Conservation (phyloP, 78 protist species). For the Cavenderia fasciculata region DNA sequence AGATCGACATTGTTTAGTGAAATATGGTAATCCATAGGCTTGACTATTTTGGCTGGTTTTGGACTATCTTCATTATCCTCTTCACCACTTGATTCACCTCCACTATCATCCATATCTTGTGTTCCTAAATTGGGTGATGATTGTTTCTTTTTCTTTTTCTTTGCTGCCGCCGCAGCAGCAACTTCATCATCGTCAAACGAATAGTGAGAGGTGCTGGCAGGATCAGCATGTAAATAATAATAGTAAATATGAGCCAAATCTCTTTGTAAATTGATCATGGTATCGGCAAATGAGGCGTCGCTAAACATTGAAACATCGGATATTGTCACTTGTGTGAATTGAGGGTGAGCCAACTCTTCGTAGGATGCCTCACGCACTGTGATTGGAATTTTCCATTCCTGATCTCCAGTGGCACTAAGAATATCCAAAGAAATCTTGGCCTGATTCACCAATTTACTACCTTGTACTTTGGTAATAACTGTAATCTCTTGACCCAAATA, state of each 20-base stretch:
- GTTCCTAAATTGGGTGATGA: background rate
- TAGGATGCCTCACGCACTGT: constrained; percentile 9
- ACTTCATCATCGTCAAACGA: constrained; percentile 2
- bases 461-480: constrained; percentile 42
- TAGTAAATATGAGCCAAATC: constrained; percentile 66
- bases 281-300: background rate
- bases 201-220: background rate
- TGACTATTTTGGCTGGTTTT: background rate
- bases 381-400: constrained; percentile 76
- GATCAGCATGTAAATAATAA: constrained; percentile 45
- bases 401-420: constrained; percentile 49
- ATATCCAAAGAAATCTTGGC: constrained; percentile 58
- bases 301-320: constrained; percentile 18
- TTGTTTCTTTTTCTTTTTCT: background rate
- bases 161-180: background rate
- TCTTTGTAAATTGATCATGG: background rate
- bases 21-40: background rate
- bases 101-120: background rate
- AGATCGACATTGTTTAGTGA: constrained; percentile 26
- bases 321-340: constrained; percentile 48
- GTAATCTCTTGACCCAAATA: constrained; percentile 57
- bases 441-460: constrained; percentile 24
- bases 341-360: background rate
- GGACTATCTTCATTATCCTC: background rate
- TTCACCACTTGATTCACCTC: background rate